Base-by-base conservation (phyloP, 768 basidiomycete species). In the Agaricus blazei region DNA sequence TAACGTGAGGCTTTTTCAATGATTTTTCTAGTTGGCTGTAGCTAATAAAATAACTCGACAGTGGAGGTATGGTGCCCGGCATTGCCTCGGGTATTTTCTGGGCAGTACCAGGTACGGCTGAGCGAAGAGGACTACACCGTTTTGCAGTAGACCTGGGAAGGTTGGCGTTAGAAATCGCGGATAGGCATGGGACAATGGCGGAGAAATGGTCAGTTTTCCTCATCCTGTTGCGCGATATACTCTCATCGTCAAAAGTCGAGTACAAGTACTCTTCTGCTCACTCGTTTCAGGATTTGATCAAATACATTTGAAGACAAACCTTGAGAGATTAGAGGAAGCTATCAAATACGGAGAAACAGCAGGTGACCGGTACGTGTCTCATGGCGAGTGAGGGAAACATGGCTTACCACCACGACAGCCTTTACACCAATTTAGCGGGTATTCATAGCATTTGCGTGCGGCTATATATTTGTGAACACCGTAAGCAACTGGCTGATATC, bases 61-160 rank as follows among this genome's bases (percentile, higher is more conserved):
- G 84, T 27, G 80, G 77, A 52, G 88, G 87, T 4, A 84, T 90
- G 74, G 77, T 83, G 6, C 78, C 85, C 14, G 85, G 85, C 4
- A 83, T 84, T 7, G 81, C 84, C 0, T 67, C 85, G 15, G 88
- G 88, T 5, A 85, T 90, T 67, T 85, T 88, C 63, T 88, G 84
- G 84, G 79, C 82, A 12, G 69, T 86, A n/a, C 46, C 44, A 81
- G 79, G 80, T 56, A 80, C 81, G 11, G 84, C 83, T 3, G 86
- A 88, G 63, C 68, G 77, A 58, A 71, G 81, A 60, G 83, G 82
- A 55, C 64, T 86, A 23, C 87, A 85, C 67, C 75, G 84, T 5
- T 87, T 88, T 64, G 85, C 85, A 31, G 75, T 76, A 0, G 84
- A 88, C 61, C 73, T 88, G 36, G 86, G 81, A 26, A 85, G 81